Base-by-base conservation (phyloP, 2,329 filamentous ascomycete species). In the Orbilia blumenaviensis region DNA sequence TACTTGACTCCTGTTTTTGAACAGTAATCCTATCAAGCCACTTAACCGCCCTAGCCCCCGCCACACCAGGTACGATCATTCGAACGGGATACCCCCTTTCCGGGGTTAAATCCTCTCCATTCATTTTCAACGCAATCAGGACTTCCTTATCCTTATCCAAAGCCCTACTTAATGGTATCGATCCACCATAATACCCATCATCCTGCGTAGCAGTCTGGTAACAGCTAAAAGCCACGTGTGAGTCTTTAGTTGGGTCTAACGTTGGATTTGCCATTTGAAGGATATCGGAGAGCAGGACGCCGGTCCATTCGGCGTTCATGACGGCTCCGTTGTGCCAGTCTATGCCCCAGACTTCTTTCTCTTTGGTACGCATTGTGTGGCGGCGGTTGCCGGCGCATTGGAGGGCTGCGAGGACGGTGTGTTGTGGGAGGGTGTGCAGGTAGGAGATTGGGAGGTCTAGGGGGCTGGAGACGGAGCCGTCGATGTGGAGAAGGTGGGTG, bases 301-400 rank as follows among this genome's bases (percentile, higher is more conserved):
- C 94, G 0, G 94, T 97, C 86, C 92, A 97, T 0, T 97, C 84
- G 0, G 93, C 92, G 0, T 93, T 97, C 0, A 93, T 96, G 6
- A 97, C 82, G 21, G 93, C 94, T 3, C 92, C 93, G 0, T 94
- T 86, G 29, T 94, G 94, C 94, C 94, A 97, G 2, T 93, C 96
- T 84, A 97, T 97, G 0, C 94, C 94, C 80, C 96, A 96, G 0
- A 92, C 92, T 82, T 97, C 97, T 21, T 92, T 88, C 96, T 92
- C 62, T 92, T 86, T 80, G 97, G 97, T 82, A 97, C 94, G 83
- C 97, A 94, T 84, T 96, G 97, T 86, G 32, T 81, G 81, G 27
- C 94, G 88, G 67, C 94, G 87, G 82, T 97, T 97, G 0, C 94
- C 94, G 4, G 94, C 94, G 82, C 94, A 97, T 29, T 97, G 93